These are phyloP conservation scores for Lichtheimia ramosa DNA, from an alignment of 371 early-diverging fungal genomes.

Conservation along the genomic window DNA sequence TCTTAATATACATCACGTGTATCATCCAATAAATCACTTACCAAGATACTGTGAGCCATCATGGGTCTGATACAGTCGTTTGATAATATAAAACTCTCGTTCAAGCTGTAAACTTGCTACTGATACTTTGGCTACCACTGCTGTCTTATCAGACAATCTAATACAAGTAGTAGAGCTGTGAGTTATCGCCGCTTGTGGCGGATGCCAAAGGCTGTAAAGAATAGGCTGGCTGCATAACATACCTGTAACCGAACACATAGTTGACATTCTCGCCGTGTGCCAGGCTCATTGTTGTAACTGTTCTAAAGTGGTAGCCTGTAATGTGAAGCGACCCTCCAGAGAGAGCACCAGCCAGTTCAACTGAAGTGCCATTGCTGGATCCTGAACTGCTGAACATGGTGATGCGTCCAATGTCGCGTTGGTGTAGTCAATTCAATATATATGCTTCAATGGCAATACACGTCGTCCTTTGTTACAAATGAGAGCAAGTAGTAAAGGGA, in stretches of 20 bases:
- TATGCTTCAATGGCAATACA: too few relatives aligned
- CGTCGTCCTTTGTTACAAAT: too few relatives aligned
- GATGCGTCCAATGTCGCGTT: too few relatives aligned
- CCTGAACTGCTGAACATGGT: too few relatives aligned
- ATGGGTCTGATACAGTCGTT: conserved; percentile 29
- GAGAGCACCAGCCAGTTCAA: too few relatives aligned
- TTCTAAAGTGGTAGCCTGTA: conserved; percentile 44
- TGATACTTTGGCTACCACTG: conserved; percentile 46
- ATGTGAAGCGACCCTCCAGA: conserved; percentile 18
- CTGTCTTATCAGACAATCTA: conserved; percentile 37
- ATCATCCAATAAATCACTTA: conserved; percentile 29
- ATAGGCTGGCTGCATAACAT: background rate
- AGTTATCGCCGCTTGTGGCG: background rate
- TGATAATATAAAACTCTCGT: conserved; percentile 43
- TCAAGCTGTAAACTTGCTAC: conserved; percentile 30
- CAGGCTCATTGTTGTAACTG: conserved; percentile 27
- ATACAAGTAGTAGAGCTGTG: conserved; percentile 13
- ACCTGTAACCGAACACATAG: conserved; percentile 42
- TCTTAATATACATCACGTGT: background rate
- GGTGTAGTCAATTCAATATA: too few relatives aligned
- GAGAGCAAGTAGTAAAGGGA: too few relatives aligned
- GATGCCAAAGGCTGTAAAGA: too few relatives aligned
- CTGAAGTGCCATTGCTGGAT: too few relatives aligned
- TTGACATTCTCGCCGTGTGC: conserved; percentile 41
- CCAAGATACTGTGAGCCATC: conserved; percentile 39